Conservation (phyloP, 2,329 filamentous ascomycete genomes). For the Mycosphaerelloides madeirae region DNA sequence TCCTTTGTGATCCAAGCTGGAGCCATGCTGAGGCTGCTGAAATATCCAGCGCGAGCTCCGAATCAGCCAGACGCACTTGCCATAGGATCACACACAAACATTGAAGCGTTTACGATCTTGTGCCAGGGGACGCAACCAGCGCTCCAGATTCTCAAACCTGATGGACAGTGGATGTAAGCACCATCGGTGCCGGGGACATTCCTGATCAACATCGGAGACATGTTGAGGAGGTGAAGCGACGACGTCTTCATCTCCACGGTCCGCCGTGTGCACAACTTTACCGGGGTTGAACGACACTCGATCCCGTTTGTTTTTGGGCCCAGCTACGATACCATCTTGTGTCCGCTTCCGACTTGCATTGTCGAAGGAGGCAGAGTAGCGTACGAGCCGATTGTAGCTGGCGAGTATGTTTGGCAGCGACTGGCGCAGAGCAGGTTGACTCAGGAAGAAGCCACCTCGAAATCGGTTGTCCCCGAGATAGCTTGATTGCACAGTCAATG, state of each 20-base stretch:
- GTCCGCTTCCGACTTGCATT: constrained; percentile 18
- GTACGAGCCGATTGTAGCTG: constrained; percentile 22
- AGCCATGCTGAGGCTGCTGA: constrained; percentile 37
- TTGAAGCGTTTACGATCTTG: constrained; percentile 26
- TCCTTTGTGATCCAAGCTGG: constrained; percentile 34
- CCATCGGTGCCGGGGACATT: constrained; percentile 43
- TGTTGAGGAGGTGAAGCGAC: constrained; percentile 46
- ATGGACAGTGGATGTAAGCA: constrained; percentile 41
- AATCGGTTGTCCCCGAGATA: constrained; percentile 2
- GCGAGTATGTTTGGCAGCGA: constrained; percentile 22
- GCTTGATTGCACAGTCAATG: no score
- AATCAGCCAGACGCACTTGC: constrained; percentile 28
- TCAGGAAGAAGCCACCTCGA: constrained; percentile 15
- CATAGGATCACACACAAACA: constrained; percentile 34
- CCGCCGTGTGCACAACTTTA: constrained; percentile 45
- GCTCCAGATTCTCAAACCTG: constrained; percentile 29
- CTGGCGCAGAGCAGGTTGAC: constrained; percentile 18
- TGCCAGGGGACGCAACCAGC: constrained; percentile 18
- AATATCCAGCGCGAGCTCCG: constrained; percentile 33
- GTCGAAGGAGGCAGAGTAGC: constrained; percentile 10
- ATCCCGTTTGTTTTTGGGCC: constrained; percentile 49
- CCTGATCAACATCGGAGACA: constrained; percentile 50
- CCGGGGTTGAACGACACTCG: constrained; percentile 36
- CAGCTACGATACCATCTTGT: constrained; percentile 33
- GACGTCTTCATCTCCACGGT: constrained; percentile 42